Evolutionary conservation across 805 yeast genomes (phyloP), one percentile per base, ranked within the genome.

Genomic region (Pichia paraexigua): DNA sequence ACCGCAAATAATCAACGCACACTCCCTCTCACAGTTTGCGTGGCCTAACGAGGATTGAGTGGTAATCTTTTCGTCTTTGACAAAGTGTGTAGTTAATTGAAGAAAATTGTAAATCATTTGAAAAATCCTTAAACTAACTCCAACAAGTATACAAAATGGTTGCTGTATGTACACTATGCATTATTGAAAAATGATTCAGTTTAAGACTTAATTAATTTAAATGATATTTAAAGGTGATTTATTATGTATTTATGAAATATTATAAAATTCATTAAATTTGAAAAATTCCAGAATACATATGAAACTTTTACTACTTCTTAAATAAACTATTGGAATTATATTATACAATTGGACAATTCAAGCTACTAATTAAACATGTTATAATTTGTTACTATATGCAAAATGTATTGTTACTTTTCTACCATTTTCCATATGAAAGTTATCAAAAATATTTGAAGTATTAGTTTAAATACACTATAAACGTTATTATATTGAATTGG

Each of bases 131-230:
- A 25, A 22, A 4, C 20, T 41, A 51, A 28, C 49, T 41, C 47
- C 39, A 47, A 47, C 39, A 46, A 56, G 49, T 48, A 56, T 49
- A 52, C 57, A 60, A 56, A 50, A 63, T 63, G 67, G 65, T 61
- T 62, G 63, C 65, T 56, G 67, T 63, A 63, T 58, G 67, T 63
- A 44, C 39, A 24, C 20, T 41, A 30, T 7, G 18, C 35, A 20
- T n/a, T 35, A 6, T n/a, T 35, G 39, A 35, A 35, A 35, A 35
- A 35, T 35, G 39, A 17, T 35, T 35, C 20, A n/a, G 39, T 35
- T 35, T 17, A n/a, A n/a, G 17, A 35, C 17, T 32, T 35, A 35
- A n/a, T 5, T 17, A n/a, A 17, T 5, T 17, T n/a, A n/a, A 35
- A 35, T 35, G 20, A 35, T 35, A 35, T 17, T 35, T 35, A n/a